These are phyloP conservation scores for Stagonosporopsis cucurbitacearum DNA, from an alignment of 2,329 filamentous ascomycete species.

Conservation along the genomic window DNA sequence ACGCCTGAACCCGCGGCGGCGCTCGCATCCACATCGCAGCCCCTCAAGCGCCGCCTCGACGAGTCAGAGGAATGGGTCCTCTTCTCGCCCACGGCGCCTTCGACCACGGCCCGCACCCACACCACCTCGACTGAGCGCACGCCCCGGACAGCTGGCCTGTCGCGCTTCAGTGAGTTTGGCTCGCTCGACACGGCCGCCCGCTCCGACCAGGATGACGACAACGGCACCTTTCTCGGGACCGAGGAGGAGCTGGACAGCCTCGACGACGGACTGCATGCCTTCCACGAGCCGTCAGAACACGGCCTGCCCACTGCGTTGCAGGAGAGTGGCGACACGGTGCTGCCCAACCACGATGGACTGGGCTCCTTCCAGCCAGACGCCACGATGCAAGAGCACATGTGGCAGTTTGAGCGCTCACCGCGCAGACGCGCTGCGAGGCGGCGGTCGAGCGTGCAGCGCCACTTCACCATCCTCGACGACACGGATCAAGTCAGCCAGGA, in stretches of 20 bases:
- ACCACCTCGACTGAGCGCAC: conserved; percentile 70
- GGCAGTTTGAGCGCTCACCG: conserved; percentile 89
- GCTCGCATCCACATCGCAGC: conserved; percentile 43
- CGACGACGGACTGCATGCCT: conserved; percentile 89
- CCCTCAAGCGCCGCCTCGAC: conserved; percentile 59
- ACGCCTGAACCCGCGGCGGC: conserved; percentile 33
- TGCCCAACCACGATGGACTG: conserved; percentile 92
- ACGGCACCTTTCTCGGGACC: conserved; percentile 52
- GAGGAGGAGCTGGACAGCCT: conserved; percentile 87
- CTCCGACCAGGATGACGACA: conserved; percentile 55
- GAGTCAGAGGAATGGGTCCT: conserved; percentile 95
- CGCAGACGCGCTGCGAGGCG: conserved; percentile 58
- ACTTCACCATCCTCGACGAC: conserved; percentile 63
- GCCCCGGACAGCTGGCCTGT: conserved; percentile 71
- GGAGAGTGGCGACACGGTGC: conserved; percentile 69
- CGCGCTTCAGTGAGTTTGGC: conserved; percentile 79
- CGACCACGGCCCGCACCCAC: conserved; percentile 72
- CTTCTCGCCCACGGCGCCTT: conserved; percentile 71
- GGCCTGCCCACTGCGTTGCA: conserved; percentile 55
- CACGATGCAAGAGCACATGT: conserved; percentile 80
- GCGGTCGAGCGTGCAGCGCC: conserved; percentile 63
- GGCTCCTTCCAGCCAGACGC: conserved; percentile 78
- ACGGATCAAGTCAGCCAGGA: conserved; percentile 62
- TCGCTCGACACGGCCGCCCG: conserved; percentile 74
- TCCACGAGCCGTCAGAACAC: conserved; percentile 67